phyloP scores from a whole-genome alignment of 2,329 filamentous ascomycete species.

The Trichoderma sp. region DNA sequence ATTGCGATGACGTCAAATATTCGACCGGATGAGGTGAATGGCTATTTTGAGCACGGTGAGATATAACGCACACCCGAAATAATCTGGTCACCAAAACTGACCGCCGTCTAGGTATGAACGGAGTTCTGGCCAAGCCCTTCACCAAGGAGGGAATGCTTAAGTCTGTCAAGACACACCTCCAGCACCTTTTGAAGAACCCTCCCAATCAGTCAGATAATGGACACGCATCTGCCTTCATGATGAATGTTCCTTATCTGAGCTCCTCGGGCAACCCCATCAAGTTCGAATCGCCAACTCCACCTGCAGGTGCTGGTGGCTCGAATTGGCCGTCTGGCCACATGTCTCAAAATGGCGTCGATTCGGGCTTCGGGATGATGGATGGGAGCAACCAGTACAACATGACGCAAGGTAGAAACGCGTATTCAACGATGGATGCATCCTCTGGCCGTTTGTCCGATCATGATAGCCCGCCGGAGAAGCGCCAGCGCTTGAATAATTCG shows the following conservation, averaged over 20 bases:
- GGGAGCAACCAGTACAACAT: constrained; percentile 45
- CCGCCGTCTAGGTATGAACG: constrained; percentile 80
- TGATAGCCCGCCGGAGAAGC: constrained; percentile 56
- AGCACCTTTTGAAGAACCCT: constrained; percentile 76
- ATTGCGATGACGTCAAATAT: constrained; percentile 99
- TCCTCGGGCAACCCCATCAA: constrained; percentile 47
- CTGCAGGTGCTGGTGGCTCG: constrained; percentile 51
- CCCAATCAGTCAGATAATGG: constrained; percentile 49
- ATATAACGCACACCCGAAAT: constrained; percentile 31
- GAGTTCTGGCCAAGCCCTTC: constrained; percentile 95
- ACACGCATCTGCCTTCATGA: constrained; percentile 39
- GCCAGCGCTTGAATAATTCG: constrained; percentile 54
- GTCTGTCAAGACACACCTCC: constrained; percentile 85
- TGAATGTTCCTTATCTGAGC: constrained; percentile 43
- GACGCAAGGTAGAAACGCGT: constrained; percentile 15
- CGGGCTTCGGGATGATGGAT: constrained; percentile 52
- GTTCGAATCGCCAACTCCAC: constrained; percentile 61
- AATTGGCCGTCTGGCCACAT: constrained; percentile 58
- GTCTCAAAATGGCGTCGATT: constrained; percentile 51
- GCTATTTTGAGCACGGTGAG: constrained; percentile 96
- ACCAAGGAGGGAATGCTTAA: constrained; percentile 84
- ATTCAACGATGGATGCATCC: constrained; percentile 37
- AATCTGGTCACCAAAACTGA: constrained; percentile 25
- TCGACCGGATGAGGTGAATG: constrained; percentile 90
- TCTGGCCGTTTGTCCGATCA: constrained; percentile 43